Evolutionary conservation across 2,329 filamentous ascomycete genomes (phyloP), one percentile per base, ranked within the genome.

Genomic region (Clonostachys rosea): DNA sequence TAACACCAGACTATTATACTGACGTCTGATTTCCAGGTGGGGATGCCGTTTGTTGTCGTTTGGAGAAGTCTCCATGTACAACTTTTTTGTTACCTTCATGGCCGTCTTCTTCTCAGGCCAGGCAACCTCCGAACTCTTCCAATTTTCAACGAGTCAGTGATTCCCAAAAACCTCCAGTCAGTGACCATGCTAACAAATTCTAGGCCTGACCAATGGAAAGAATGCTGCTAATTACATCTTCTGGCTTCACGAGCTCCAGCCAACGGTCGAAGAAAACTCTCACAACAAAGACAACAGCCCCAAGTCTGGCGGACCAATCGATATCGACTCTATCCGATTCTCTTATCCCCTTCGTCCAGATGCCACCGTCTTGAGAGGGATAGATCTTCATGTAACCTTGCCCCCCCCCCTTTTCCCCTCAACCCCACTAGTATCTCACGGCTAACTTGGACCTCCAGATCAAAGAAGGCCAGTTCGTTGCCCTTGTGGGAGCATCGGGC

Each of bases 251-350:
- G 40, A 96, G 59, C 82, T 87, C 49, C 78, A 86, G 54, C 92
- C 94, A 0, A 68, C 71, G 4, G 92, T 97, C 54, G 91, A 96
- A 60, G 82, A 84, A 1, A 95, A 89, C 89, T 11, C 36, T 3
- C 6, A n/a, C 36, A 81, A 85, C 1, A 91, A 91, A 14, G 77
- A 37, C 16, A 30, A 17, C 6, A 14, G 24, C 34, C n/a, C 81
- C 16, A 69, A 67, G 3, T 76, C 92, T 20, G 81, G 94, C 17
- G 92, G 92, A 20, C 78, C 77, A 13, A 81, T 99, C 52, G 91
- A 97, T 63, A 95, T 99, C 72, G 83, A 87, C 17, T 84, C 95
- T 54, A 91, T 97, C 3, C 91, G 96, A 63, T 97, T 97, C 78
- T 82, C 90, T 39, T 99, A 97, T 59, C 91, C 92, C 0, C 95